Conservation (phyloP, 352 stramenopile species). For the Globisporangium uncinulatum region DNA sequence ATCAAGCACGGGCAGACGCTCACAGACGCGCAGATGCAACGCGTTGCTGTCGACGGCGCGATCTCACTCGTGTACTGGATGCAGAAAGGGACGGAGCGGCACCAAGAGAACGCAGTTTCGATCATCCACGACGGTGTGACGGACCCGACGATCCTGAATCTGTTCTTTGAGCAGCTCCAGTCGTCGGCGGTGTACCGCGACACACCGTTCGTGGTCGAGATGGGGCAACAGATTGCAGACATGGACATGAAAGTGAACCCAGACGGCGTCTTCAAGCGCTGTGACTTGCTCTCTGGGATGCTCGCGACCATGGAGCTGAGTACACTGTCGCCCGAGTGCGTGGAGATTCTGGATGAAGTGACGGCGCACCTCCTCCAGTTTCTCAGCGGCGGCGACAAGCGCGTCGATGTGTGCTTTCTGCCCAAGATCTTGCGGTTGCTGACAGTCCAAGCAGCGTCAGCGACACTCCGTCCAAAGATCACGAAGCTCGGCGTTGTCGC, state of each 20-base stretch:
- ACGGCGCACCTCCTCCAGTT: slow-evolving; percentile 38
- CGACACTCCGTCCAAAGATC: slow-evolving; percentile 33
- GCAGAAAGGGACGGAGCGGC: slow-evolving; percentile 74
- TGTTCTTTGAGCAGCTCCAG: slow-evolving; percentile 65
- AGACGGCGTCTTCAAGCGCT: slow-evolving; percentile 62
- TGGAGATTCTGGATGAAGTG: slow-evolving; percentile 59
- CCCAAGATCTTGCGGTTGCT: slow-evolving; percentile 40
- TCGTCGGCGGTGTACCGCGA: slow-evolving; percentile 40
- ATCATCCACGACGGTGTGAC: slow-evolving; percentile 68
- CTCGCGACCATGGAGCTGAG: slow-evolving; percentile 39
- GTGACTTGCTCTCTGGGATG: slow-evolving; percentile 45
- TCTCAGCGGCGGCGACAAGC: slow-evolving; percentile 12
- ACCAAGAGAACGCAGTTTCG: slow-evolving; percentile 74
- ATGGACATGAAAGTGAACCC: slow-evolving; percentile 50
- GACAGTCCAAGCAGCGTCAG: slow-evolving; percentile 10
- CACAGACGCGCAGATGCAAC: slow-evolving; percentile 58
- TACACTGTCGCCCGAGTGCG: slow-evolving; percentile 37
- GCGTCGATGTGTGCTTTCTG: slow-evolving; percentile 16
- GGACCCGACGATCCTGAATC: slow-evolving; percentile 24
- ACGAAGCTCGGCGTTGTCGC: slow-evolving; percentile 54
- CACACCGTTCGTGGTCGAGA: slow-evolving; percentile 54
- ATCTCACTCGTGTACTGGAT: slow-evolving; percentile 80
- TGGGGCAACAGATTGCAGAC: slow-evolving; percentile 66
- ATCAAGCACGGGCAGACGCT: slow-evolving; percentile 56
- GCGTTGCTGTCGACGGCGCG: slow-evolving; percentile 59